Evolutionary conservation across 2,329 filamentous ascomycete genomes (phyloP), one percentile per base, ranked within the genome.

Genomic region (Rhinocladiella mackenziei): DNA sequence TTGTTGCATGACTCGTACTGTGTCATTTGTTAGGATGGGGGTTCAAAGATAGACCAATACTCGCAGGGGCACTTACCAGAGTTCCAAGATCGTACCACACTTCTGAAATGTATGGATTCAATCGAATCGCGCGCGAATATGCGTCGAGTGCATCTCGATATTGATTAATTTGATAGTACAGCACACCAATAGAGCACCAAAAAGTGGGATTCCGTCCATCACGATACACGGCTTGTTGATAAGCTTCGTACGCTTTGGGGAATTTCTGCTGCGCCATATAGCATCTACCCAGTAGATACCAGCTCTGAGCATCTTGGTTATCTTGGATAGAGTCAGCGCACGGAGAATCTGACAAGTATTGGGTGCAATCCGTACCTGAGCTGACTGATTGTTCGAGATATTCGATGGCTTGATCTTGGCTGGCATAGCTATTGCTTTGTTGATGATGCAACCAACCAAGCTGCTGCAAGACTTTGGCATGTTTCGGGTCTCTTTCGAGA

Each of bases 191-290:
- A 7, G 91, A 97, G 72, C 92, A 97, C 92, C 92, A 98, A 73
- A 97, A 98, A 2, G 92, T 97, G 13, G 92, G 92, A 64, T 97
- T 97, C 57, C 92, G 84, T 23, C 92, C 92, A 64, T 98, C 92
- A 45, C 92, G 88, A 63, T 98, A 98, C 28, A 98, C 92, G 2
- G 92, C 92, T 71, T 98, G 92, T 64, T 98, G 92, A 66, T 97
- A 97, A 4, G 92, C 91, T 63, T 98, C 92, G 60, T 97, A 97
- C 0, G 92, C 92, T 66, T 97, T 97, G 60, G 91, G 91, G 60
- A 97, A 97, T 66, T 97, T 97, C 65, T 95, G 88, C 69, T 96
- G 91, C 55, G 91, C 94, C 92, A 98, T 97, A 74, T 97, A 98
- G 72, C 92, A 97, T 58, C 92, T 83, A 31, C 92, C 92, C 39